These are phyloP conservation scores for Irpex lacteus DNA, from an alignment of 1,284 basidiomycete genomes.

Conservation along the genomic window DNA sequence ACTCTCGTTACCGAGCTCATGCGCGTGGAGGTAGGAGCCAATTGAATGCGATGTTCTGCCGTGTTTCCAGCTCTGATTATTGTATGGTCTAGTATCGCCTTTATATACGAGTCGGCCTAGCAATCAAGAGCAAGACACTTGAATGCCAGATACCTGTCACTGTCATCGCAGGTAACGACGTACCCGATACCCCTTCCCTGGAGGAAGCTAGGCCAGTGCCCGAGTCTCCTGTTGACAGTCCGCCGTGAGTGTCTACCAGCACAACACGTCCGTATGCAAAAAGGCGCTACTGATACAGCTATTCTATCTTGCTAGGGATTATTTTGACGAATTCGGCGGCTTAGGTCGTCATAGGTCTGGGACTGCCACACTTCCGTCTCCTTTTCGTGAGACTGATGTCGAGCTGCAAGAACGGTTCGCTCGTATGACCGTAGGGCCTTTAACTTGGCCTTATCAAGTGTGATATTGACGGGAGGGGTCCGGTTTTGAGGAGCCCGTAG, in stretches of 20 bases:
- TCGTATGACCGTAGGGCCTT: background rate
- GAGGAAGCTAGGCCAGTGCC: background rate
- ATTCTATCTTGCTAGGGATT: background rate
- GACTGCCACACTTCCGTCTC: background rate
- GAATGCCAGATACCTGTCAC: constrained; percentile 5
- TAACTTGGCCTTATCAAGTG: background rate
- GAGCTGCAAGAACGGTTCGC: background rate
- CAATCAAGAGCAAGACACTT: constrained; percentile 8
- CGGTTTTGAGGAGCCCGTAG: background rate
- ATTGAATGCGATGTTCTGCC: background rate
- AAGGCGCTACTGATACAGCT: background rate
- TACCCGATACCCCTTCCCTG: background rate
- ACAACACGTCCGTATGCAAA: background rate
- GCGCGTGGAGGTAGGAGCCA: background rate
- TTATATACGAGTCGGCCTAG: constrained; percentile 9
- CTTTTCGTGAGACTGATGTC: background rate
- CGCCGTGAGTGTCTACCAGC: background rate
- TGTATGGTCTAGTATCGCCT: constrained; percentile 5
- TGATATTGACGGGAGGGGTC: background rate
- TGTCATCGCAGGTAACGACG: background rate
- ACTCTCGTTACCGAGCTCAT: constrained; percentile 7
- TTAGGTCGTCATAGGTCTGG: background rate
- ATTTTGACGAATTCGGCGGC: background rate
- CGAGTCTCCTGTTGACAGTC: background rate
- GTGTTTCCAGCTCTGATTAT: background rate